A percentile compares a stretch with the other conserved stretches of the same genome.
These are phyloP conservation scores for Colletotrichum liriopes DNA, from an alignment of 2,329 filamentous ascomycete genomes.

Conservation along the genomic window DNA sequence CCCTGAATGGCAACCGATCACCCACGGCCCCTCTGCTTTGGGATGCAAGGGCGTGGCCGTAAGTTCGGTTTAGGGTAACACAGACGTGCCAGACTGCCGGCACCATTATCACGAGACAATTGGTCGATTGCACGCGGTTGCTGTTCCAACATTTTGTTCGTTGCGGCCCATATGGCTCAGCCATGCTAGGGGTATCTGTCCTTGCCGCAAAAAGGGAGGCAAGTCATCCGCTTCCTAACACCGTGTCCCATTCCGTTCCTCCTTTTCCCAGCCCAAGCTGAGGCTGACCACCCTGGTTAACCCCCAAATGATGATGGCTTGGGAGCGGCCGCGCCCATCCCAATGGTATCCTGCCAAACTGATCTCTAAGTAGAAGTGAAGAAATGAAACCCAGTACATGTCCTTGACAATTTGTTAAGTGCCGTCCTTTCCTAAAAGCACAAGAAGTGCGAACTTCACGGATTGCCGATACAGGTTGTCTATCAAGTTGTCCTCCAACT, in stretches of 20 bases:
- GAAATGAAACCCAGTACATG: conserved; percentile 8
- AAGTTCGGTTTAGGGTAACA: neutral
- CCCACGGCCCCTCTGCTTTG: neutral
- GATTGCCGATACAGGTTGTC: conserved; percentile 40
- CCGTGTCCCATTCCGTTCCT: conserved; percentile 2
- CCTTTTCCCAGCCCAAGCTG: conserved; percentile 8
- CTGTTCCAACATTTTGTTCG: conserved; percentile 30
- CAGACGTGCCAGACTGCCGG: neutral
- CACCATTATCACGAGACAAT: conserved; percentile 19
- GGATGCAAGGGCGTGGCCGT: conserved; percentile 18
- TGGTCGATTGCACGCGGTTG: conserved; percentile 7
- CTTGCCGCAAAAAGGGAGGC: conserved; percentile 2
- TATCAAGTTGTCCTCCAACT: conserved; percentile 36
- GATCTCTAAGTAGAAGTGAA: conserved; percentile 28
- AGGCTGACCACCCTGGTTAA: neutral
- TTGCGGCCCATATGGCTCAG: conserved; percentile 38
- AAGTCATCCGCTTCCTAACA: conserved; percentile 29
- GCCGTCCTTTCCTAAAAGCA: conserved; percentile 34
- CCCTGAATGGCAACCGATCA: conserved; percentile 26
- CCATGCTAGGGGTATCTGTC: conserved; percentile 41
- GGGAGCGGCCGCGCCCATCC: conserved; percentile 2
- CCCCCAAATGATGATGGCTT: neutral
- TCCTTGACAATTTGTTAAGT: conserved; percentile 32
- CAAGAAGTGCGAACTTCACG: conserved; percentile 42
- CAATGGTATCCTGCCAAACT: conserved; percentile 22